A percentile compares a stretch with the other conserved stretches of the same genome.
Conservation (phyloP, 345 rosid species). For the Dovyalis caffra region DNA sequence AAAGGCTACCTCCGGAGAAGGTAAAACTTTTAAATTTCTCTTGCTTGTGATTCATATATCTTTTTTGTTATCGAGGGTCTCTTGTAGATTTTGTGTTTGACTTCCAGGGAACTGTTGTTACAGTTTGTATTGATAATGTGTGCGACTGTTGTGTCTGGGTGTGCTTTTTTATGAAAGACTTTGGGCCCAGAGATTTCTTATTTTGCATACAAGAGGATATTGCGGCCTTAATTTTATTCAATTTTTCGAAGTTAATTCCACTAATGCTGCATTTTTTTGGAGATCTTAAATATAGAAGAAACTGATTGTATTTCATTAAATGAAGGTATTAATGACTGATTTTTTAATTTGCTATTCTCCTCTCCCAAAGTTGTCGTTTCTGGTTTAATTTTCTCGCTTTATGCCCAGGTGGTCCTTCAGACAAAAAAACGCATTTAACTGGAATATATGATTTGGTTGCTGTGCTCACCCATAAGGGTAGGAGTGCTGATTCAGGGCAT, state of each 20-base stretch:
- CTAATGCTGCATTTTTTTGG: background rate
- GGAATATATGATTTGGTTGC: conserved; percentile 91
- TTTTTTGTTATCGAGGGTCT: background rate
- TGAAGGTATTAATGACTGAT: background rate
- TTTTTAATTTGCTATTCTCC: background rate
- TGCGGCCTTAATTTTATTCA: background rate
- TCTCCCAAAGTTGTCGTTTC: background rate
- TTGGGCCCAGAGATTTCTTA: background rate
- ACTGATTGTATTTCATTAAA: background rate
- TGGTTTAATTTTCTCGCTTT: background rate
- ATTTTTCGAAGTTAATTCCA: background rate
- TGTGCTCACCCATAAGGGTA: conserved; percentile 92
- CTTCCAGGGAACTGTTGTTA: background rate
- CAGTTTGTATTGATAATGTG: background rate
- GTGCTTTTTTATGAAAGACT: background rate
- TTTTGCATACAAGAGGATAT: background rate
- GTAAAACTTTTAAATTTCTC: conserved; percentile 31
- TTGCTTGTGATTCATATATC: background rate
- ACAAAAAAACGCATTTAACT: conserved; percentile 56
- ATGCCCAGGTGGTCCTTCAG: conserved; percentile 44
- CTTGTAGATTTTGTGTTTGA: background rate
- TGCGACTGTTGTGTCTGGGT: background rate
- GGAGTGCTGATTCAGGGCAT: conserved; percentile 98
- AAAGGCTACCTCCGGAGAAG: conserved; percentile 48
- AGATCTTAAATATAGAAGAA: background rate